Percentiles rank a stretch among this genome's conserved stretches.
These are phyloP conservation scores for Backusella morwellensis DNA, from an alignment of 192 early-diverging fungal genomes.

Conservation along the genomic window DNA sequence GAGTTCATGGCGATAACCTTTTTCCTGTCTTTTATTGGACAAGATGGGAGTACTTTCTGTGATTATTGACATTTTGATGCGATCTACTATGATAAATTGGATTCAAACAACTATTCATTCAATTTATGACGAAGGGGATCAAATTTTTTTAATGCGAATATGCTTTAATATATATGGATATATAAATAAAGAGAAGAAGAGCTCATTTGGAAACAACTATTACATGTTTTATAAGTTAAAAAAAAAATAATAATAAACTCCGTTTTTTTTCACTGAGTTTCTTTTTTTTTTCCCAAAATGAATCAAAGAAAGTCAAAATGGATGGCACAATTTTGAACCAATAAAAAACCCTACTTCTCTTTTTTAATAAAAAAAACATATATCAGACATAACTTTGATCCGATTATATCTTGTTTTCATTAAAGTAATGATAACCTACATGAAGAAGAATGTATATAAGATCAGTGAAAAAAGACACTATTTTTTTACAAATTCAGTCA, in stretches of 20 bases:
- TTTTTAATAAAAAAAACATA: background rate
- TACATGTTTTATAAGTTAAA: background rate
- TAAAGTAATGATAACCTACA: too few relatives aligned
- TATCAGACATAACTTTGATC: too few relatives aligned
- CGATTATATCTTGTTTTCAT: too few relatives aligned
- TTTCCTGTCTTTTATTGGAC: background rate
- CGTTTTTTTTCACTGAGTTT: background rate
- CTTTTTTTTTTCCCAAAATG: background rate
- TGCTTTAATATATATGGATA: background rate
- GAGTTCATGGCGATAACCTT: slow-evolving; percentile 21
- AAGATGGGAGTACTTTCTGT: slow-evolving; percentile 5
- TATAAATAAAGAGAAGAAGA: background rate
- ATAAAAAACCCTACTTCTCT: background rate
- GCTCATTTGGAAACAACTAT: background rate
- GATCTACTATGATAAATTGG: slow-evolving; percentile 2
- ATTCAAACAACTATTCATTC: slow-evolving; percentile 1
- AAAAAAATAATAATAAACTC: background rate
- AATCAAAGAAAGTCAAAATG: background rate
- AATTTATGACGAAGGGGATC: background rate
- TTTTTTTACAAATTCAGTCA: background rate
- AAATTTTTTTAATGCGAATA: background rate
- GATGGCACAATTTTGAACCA: too few relatives aligned
- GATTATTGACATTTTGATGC: background rate
- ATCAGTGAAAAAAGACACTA: too few relatives aligned
- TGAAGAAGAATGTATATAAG: too few relatives aligned